A percentile compares a stretch with the other conserved stretches of the same genome.
Evolutionary conservation across 768 basidiomycete species (phyloP).

Genomic region (Brasilioporus rufonigricans): DNA sequence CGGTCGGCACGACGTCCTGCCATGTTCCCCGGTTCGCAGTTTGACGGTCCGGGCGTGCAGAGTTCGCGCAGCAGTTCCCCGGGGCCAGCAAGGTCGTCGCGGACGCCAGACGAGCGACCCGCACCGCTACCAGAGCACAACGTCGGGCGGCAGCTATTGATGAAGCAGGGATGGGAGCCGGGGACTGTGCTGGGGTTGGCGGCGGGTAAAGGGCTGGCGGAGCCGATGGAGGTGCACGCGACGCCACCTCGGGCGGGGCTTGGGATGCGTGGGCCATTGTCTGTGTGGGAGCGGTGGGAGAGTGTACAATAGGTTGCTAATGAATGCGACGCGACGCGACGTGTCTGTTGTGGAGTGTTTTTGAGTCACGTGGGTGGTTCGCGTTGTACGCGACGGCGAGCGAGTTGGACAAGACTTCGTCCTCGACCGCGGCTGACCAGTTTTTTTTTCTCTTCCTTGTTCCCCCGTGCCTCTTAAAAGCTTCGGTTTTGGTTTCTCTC

Average conservation of each 20-base stretch:
- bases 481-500: constrained; percentile 29
- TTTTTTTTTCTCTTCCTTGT: constrained; percentile 24
- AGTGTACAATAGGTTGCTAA: background rate
- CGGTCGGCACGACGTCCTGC: constrained; percentile 71
- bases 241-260: constrained; percentile 52
- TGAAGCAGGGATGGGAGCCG: constrained; percentile 77
- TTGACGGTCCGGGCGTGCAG: constrained; percentile 52
- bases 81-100: constrained; percentile 7
- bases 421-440: constrained; percentile 36
- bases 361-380: constrained; percentile 38
- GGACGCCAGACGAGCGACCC: constrained; percentile 1
- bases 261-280: constrained; percentile 35
- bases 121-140: constrained; percentile 56
- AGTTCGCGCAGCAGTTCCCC: constrained; percentile 23
- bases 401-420: constrained; percentile 20
- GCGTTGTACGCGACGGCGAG: constrained; percentile 34
- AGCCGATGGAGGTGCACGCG: constrained; percentile 51
- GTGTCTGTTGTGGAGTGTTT: constrained; percentile 37
- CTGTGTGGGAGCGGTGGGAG: constrained; percentile 32
- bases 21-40: constrained; percentile 48
- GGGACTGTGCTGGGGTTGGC: constrained; percentile 42
- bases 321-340: constrained; percentile 27
- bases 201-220: constrained; percentile 40
- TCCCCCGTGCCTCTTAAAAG: constrained; percentile 18
- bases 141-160: constrained; percentile 63